These are phyloP conservation scores for Aspergillus panamensis DNA, from an alignment of 495 filamentous ascomycete genomes.

Conservation along the genomic window DNA sequence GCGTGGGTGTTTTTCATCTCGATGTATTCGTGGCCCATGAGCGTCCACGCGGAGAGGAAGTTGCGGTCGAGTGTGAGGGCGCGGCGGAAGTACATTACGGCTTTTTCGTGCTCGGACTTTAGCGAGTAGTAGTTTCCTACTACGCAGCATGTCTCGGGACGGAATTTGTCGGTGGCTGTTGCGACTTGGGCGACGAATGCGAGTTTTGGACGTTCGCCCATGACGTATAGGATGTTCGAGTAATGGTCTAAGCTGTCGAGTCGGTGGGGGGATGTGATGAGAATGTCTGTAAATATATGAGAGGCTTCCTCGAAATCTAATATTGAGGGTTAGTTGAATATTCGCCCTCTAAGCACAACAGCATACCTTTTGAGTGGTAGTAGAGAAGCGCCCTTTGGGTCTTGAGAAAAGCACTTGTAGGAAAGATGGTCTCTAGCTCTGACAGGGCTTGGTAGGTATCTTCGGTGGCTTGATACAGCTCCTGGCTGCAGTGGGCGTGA, in stretches of 20 bases:
- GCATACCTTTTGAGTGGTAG: slow-evolving; percentile 77
- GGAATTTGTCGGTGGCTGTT: slow-evolving; percentile 87
- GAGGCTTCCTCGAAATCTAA: slow-evolving; percentile 81
- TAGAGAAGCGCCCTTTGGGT: slow-evolving; percentile 83
- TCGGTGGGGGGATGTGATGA: slow-evolving; percentile 77
- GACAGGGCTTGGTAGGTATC: slow-evolving; percentile 64
- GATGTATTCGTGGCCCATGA: slow-evolving; percentile 99
- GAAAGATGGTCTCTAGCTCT: slow-evolving; percentile 78
- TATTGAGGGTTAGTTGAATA: slow-evolving; percentile 1
- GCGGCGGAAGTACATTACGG: slow-evolving; percentile 94
- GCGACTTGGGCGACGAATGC: slow-evolving; percentile 90
- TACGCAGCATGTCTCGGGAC: slow-evolving; percentile 94
- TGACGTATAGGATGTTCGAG: slow-evolving; percentile 94
- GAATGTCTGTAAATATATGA: slow-evolving; percentile 74
- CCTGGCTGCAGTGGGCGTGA: slow-evolving; percentile 82
- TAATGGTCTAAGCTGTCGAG: slow-evolving; percentile 91
- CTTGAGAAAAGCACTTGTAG: slow-evolving; percentile 78
- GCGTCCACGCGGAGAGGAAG: slow-evolving; percentile 92
- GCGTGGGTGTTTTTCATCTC: slow-evolving; percentile 99
- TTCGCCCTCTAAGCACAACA: not conserved
- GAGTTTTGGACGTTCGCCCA: slow-evolving; percentile 79
- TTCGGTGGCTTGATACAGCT: slow-evolving; percentile 81
- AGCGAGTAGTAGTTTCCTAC: slow-evolving; percentile 97
- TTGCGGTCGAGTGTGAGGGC: slow-evolving; percentile 90
- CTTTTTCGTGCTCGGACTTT: slow-evolving; percentile 93